phyloP scores from a whole-genome alignment of 306 rosid genomes.

The Fagus sylvatica region DNA sequence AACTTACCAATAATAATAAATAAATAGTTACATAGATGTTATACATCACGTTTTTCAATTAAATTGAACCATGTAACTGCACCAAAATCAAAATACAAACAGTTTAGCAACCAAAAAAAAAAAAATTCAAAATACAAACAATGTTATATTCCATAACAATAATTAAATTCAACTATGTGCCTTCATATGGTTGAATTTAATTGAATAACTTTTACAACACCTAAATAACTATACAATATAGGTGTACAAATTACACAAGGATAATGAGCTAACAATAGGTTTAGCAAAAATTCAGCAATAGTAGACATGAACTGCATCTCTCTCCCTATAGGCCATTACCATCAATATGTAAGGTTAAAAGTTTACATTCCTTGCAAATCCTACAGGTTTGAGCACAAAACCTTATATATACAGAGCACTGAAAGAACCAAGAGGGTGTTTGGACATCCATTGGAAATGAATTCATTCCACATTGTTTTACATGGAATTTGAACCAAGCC shows the following conservation, averaged over 20 bases:
- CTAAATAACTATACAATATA: not conserved
- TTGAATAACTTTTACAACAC: no score
- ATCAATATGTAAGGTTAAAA: not conserved
- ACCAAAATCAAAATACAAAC: no score
- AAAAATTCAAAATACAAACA: no score
- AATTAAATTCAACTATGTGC: no score
- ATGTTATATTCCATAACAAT: no score
- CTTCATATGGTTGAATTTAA: no score
- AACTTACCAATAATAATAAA: no score
- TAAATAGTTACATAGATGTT: no score
- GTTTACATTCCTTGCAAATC: not conserved
- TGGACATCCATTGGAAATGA: not conserved
- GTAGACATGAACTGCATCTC: not conserved
- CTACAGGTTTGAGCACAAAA: not conserved
- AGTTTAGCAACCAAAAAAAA: no score
- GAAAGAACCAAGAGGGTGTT: not conserved
- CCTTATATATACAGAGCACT: not conserved
- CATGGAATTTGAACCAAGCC: slow-evolving; percentile 11
- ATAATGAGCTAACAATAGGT: not conserved
- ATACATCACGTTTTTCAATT: no score
- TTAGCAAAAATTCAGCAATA: not conserved
- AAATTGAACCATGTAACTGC: no score
- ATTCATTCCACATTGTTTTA: slow-evolving; percentile 4
- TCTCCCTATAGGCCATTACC: not conserved
- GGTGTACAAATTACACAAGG: not conserved